Evolutionary conservation across 768 basidiomycete species (phyloP), one percentile per base, ranked within the genome.

Genomic region (Trametopsis cervina): DNA sequence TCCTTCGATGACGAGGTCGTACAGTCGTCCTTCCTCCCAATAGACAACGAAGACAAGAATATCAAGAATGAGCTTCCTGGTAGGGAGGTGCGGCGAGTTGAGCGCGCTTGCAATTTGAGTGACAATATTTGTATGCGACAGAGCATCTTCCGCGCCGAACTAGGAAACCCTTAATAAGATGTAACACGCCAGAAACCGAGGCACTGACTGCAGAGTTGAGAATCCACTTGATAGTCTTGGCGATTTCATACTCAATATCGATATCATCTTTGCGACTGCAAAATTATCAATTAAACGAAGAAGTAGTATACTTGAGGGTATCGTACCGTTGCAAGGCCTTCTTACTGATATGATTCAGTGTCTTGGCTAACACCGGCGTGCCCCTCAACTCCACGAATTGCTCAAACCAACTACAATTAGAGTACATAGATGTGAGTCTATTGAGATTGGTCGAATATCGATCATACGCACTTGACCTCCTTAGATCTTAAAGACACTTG

Each of bases 161-260:
- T 89, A 52, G 20, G 48, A 23, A 21, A 51, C 21, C 26, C 25
- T 25, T 42, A 18, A 20, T 44, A 20, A 21, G 13, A 49, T 21
- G 38, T 44, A 42, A 33, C 29, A 7, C 29, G 29, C 29, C 7
- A 33, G 15, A 33, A 33, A 33, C 29, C 7, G 23, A 39, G 53
- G 51, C 25, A 66, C 75, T 57, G 53, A 82, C 82, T 42, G 61
- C 60, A 57, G 68, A 75, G 57, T 94, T 94, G 35, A 96, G 70
- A 22, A 95, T 85, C 22, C 80, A 80, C 60, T 80, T 85, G 51
- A 98, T 65, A 63, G 89, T 92, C 65, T 92, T 95, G 49, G 87
- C 77, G 43, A 94, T 70, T 67, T 97, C 95, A 44, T 89, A 80
- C 64, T 98, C 95, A 20, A 96, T 67, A 12, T 67, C 63, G 27